phyloP scores from a whole-genome alignment of 352 stramenopile genomes.

The Globisporangium acanthophoron region DNA sequence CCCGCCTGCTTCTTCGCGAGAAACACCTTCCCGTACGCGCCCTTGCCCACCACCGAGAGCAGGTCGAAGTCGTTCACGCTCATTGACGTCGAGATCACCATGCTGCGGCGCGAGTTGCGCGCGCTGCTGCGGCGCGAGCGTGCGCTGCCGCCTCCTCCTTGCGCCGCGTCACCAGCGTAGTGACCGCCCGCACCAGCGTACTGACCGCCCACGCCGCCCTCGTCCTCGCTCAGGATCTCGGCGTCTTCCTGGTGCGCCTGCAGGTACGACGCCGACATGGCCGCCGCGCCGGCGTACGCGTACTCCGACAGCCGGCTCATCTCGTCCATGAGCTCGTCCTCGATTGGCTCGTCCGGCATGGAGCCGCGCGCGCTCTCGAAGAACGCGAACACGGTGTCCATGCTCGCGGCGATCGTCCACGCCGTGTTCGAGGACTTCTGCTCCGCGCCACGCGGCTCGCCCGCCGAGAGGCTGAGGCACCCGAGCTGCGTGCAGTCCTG shows the following conservation, averaged over 20 bases:
- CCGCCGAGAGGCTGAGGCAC: conserved; percentile 71
- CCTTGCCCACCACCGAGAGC: conserved; percentile 82
- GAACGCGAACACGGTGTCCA: conserved; percentile 83
- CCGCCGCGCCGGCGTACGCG: conserved; percentile 52
- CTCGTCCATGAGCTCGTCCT: conserved; percentile 75
- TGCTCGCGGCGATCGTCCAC: conserved; percentile 78
- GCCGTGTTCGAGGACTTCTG: conserved; percentile 77
- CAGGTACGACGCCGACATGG: conserved; percentile 41
- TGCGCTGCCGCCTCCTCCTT: conserved; percentile 5
- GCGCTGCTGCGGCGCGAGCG: conserved; percentile 29
- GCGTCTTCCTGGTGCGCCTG: conserved; percentile 69
- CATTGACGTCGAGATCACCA: conserved; percentile 81
- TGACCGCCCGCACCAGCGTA: not conserved
- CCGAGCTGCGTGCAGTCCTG: conserved; percentile 66
- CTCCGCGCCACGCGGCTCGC: conserved; percentile 54
- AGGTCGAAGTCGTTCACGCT: conserved; percentile 86
- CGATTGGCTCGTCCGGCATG: conserved; percentile 64
- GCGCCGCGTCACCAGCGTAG: not conserved
- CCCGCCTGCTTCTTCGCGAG: conserved; percentile 75
- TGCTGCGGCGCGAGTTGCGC: conserved; percentile 51
- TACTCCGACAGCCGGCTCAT: conserved; percentile 74
- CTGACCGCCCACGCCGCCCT: conserved; percentile 9
- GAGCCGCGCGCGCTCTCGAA: conserved; percentile 76
- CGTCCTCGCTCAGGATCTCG: conserved; percentile 51
- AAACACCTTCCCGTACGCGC: conserved; percentile 85